phyloP scores from a whole-genome alignment of 1,284 basidiomycete genomes.

The Pterulicium gracile region DNA sequence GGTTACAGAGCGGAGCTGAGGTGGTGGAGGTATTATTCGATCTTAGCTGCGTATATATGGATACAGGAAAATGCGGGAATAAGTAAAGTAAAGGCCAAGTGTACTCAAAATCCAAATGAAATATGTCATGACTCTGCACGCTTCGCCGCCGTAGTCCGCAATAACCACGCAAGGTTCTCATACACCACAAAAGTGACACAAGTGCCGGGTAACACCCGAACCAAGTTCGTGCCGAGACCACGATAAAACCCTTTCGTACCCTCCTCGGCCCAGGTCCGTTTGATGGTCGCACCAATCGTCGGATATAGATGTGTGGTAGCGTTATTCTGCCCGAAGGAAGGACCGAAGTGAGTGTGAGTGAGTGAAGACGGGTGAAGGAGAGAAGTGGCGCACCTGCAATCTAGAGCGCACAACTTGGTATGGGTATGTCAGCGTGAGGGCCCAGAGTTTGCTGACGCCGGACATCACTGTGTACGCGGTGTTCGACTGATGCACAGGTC shows the following conservation, averaged over 20 bases:
- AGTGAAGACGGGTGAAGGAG: not conserved
- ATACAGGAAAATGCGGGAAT: too few relatives aligned
- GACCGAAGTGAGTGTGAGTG: not conserved
- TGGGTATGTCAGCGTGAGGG: conserved; percentile 85
- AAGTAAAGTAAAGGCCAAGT: too few relatives aligned
- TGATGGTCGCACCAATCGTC: conserved; percentile 72
- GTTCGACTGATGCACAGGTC: conserved; percentile 69
- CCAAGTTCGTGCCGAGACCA: conserved; percentile 91
- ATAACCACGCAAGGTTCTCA: conserved; percentile 85
- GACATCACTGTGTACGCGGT: conserved; percentile 89
- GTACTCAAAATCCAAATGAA: too few relatives aligned
- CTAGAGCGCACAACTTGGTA: conserved; percentile 96
- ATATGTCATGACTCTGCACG: conserved; percentile 9
- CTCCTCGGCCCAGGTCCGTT: conserved; percentile 73
- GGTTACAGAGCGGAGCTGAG: too few relatives aligned
- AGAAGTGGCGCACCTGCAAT: conserved; percentile 62
- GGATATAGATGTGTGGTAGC: conserved; percentile 59
- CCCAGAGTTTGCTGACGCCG: conserved; percentile 81
- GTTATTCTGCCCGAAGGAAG: conserved; percentile 38
- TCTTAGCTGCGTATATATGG: too few relatives aligned
- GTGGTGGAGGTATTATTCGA: too few relatives aligned
- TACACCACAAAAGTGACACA: conserved; percentile 99
- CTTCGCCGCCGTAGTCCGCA: conserved; percentile 50
- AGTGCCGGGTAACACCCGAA: conserved; percentile 92
- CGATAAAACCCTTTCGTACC: conserved; percentile 88